Conservation (phyloP, 345 rosid genomes). For the Eucalyptus cladocalyx region DNA sequence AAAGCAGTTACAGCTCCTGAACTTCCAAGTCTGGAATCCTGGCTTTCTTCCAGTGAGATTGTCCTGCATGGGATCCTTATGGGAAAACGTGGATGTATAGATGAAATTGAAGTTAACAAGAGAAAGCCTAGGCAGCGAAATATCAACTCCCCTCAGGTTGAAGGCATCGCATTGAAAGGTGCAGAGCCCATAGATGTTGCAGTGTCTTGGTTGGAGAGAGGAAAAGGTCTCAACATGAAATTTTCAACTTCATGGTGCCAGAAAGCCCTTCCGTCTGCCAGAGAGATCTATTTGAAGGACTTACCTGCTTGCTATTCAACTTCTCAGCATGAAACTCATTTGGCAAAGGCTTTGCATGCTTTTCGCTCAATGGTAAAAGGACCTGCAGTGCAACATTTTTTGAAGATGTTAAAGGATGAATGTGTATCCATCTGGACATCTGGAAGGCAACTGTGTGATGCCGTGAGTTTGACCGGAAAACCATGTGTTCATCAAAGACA, state of each 20-base stretch:
- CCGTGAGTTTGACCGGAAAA: constrained; percentile 82
- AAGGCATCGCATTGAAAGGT: constrained; percentile 26
- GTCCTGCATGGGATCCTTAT: constrained; percentile 43
- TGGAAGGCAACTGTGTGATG: constrained; percentile 84
- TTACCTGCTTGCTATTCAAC: constrained; percentile 71
- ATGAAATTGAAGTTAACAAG: constrained; percentile 35
- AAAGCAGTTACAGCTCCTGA: constrained; percentile 40
- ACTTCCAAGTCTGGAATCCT: constrained; percentile 54
- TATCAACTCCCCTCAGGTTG: constrained; percentile 19
- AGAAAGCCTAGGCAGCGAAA: constrained; percentile 49
- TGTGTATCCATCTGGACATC: constrained; percentile 69
- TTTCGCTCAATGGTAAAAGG: constrained; percentile 76
- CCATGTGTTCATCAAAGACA: constrained; percentile 76
- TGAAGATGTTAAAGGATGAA: constrained; percentile 59
- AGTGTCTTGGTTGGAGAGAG: constrained; percentile 52
- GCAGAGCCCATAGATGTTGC: constrained; percentile 46
- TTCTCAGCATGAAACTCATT: constrained; percentile 49
- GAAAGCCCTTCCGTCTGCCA: constrained; percentile 68
- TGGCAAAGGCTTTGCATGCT: constrained; percentile 48
- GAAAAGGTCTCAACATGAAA: constrained; percentile 48
- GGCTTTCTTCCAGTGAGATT: constrained; percentile 55
- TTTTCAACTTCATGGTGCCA: constrained; percentile 76
- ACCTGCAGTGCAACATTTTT: constrained; percentile 45
- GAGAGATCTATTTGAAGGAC: constrained; percentile 55
- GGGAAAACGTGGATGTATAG: constrained; percentile 31